A percentile compares a stretch with the other conserved stretches of the same genome.
Evolutionary conservation across 169 alveolate genomes (phyloP).

Genomic region (Plasmodium cynomolgi): DNA sequence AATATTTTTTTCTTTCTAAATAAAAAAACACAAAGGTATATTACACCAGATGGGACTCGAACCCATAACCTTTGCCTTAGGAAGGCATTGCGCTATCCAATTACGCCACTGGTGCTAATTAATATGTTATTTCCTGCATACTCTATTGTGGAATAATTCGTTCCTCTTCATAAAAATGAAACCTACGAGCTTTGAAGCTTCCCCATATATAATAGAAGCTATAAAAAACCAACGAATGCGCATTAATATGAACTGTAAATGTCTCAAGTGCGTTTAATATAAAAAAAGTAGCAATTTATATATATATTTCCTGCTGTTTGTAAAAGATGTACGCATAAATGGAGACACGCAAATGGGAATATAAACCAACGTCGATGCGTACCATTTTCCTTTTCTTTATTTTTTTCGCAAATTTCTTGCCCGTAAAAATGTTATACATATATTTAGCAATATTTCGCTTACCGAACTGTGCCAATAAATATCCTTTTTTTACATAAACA

Average conservation of each 20-base stretch:
- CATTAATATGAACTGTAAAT: neutral
- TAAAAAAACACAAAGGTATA: neutral
- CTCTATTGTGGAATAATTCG: neutral
- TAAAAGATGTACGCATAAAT: neutral
- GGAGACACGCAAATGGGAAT: neutral
- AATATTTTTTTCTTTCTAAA: neutral
- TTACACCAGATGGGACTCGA: slow-evolving; percentile 96
- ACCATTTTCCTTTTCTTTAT: neutral
- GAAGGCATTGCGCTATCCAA: slow-evolving; percentile 96
- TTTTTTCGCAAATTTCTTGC: neutral
- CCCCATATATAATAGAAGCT: neutral
- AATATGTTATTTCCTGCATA: neutral
- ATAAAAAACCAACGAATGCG: neutral
- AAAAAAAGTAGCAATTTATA: neutral
- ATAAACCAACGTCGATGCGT: neutral
- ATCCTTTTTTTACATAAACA: neutral
- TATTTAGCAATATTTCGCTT: neutral
- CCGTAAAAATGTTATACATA: neutral
- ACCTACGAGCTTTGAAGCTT: neutral
- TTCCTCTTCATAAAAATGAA: neutral
- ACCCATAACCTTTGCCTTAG: slow-evolving; percentile 97
- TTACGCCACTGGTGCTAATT: slow-evolving; percentile 94
- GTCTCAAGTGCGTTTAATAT: neutral
- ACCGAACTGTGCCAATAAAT: neutral
- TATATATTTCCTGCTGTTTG: neutral